These are phyloP conservation scores for Solanum hybrid DNA, from an alignment of 305 asterid species.

Conservation along the genomic window DNA sequence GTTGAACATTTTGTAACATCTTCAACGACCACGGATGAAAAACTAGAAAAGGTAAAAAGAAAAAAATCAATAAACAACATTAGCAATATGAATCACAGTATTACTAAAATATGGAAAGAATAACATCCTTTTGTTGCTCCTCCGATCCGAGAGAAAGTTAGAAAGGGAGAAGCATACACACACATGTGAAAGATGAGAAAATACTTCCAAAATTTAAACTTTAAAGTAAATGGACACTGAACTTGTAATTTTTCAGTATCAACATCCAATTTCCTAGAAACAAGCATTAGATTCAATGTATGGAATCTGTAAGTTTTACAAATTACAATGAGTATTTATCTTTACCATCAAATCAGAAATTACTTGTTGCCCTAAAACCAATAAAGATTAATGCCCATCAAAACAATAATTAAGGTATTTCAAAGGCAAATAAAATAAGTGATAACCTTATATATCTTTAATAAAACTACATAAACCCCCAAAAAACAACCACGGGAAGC, in stretches of 20 bases:
- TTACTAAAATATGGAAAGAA: neutral
- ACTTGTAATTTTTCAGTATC: neutral
- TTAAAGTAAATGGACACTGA: neutral
- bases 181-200: neutral
- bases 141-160: neutral
- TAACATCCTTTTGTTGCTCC: neutral
- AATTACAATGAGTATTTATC: neutral
- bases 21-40: conserved; percentile 12
- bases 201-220: neutral
- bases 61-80: neutral
- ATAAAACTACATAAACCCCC: neutral
- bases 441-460: neutral
- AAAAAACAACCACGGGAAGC: neutral
- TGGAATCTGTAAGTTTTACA: neutral
- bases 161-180: neutral
- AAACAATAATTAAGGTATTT: neutral
- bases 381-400: neutral
- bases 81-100: neutral
- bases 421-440: neutral
- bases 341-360: neutral
- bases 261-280: neutral
- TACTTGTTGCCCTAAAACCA: neutral
- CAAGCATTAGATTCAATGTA: neutral
- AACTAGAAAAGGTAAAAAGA: conserved; percentile 6
- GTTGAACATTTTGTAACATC: conserved; percentile 68